Evolutionary conservation across 2,329 filamentous ascomycete genomes (phyloP).

Genomic region (Alternaria sp.): DNA sequence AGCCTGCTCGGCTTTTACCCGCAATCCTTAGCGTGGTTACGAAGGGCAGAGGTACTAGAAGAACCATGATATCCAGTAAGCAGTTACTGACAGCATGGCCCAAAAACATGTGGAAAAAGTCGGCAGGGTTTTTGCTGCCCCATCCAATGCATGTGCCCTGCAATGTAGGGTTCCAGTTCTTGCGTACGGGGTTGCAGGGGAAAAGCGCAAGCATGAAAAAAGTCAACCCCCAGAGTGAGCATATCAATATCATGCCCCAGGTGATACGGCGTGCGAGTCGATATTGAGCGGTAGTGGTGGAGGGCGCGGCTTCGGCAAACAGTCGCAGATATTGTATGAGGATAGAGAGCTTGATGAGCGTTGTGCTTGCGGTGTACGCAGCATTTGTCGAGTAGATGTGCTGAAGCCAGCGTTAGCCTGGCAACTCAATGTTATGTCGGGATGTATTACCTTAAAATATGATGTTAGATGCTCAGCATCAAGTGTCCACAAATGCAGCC

Average conservation of each 20-base stretch:
- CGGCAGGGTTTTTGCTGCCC: slow-evolving; percentile 38
- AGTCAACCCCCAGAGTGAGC: slow-evolving; percentile 37
- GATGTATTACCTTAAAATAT: slow-evolving; percentile 39
- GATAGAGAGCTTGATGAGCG: slow-evolving; percentile 47
- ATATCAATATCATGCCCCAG: slow-evolving; percentile 28
- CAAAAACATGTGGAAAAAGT: slow-evolving; percentile 38
- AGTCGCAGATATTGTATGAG: slow-evolving; percentile 47
- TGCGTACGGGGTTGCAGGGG: slow-evolving; percentile 35
- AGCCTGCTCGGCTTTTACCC: slow-evolving; percentile 35
- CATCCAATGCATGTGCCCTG: slow-evolving; percentile 42
- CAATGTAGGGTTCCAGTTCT: slow-evolving; percentile 35
- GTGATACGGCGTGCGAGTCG: slow-evolving; percentile 24
- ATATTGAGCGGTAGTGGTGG: slow-evolving; percentile 11
- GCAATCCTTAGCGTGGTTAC: slow-evolving; percentile 37
- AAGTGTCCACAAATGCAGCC: slow-evolving; percentile 41
- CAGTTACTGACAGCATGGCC: slow-evolving; percentile 42
- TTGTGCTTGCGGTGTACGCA: slow-evolving; percentile 38
- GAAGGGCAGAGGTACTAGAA: slow-evolving; percentile 41
- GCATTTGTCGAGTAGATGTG: slow-evolving; percentile 41
- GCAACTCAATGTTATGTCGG: too few relatives aligned
- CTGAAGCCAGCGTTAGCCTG: slow-evolving; percentile 14
- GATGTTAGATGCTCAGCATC: slow-evolving; percentile 9
- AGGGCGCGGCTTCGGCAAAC: slow-evolving; percentile 32
- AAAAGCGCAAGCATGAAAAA: slow-evolving; percentile 42
- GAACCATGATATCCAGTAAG: slow-evolving; percentile 40